Conservation (phyloP, 2,329 filamentous ascomycete species). For the Diaporthe citrichinensis region DNA sequence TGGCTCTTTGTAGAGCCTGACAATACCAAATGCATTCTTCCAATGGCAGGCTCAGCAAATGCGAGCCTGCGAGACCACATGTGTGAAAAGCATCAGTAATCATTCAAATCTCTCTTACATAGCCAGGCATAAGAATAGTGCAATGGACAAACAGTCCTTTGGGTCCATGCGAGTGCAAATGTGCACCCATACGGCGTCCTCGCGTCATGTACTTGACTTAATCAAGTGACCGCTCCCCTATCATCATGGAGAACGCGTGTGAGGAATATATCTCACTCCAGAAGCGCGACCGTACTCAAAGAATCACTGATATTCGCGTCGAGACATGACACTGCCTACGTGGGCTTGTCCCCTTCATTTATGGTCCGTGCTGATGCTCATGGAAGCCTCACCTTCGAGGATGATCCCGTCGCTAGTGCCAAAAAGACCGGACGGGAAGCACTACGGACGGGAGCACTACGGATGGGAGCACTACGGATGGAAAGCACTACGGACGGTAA, state of each 20-base stretch:
- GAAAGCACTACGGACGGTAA: background rate
- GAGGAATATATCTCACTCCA: background rate
- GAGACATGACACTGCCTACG: background rate
- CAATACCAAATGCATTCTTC: background rate
- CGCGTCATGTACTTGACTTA: background rate
- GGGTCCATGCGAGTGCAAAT: background rate
- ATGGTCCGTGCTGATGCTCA: background rate
- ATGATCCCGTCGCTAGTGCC: background rate
- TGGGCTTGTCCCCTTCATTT: background rate
- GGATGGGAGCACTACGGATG: background rate
- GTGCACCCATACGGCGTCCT: background rate
- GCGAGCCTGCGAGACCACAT: background rate
- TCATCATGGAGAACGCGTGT: background rate
- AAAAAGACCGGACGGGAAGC: background rate
- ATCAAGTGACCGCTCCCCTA: rapidly evolving
- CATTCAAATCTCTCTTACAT: background rate
- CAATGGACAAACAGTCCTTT: background rate
- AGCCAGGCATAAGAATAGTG: rapidly evolving
- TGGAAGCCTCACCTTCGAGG: background rate
- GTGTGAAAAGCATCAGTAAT: background rate
- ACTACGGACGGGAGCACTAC: background rate
- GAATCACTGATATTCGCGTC: background rate
- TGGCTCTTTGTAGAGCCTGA: background rate
- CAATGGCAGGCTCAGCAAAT: background rate
- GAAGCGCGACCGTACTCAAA: no score